Evolutionary conservation across 1,284 basidiomycete species (phyloP).

Genomic region (Clitocybe nebularis): DNA sequence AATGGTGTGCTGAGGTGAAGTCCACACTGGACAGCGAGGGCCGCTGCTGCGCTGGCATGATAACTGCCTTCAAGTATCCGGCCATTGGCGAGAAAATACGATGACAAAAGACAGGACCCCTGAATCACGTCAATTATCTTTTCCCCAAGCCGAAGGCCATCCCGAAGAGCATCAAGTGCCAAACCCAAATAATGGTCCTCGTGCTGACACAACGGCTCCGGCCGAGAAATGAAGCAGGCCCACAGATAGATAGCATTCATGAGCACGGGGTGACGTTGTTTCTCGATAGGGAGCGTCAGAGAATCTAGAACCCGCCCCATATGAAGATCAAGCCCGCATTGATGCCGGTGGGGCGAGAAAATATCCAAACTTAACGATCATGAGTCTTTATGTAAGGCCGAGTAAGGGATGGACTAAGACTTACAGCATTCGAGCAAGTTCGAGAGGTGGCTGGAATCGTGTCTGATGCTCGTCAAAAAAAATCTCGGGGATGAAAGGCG

Average conservation of each 20-base stretch:
- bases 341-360: constrained; percentile 70
- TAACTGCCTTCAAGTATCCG: constrained; percentile 70
- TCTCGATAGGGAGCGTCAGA: constrained; percentile 42
- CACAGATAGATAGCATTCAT: constrained; percentile 78
- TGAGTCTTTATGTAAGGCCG: constrained; percentile 14
- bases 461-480: constrained; percentile 48
- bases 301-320: constrained; percentile 60
- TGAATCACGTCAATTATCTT: constrained; percentile 67
- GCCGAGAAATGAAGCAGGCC: constrained; percentile 73
- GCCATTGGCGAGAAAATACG: constrained; percentile 72
- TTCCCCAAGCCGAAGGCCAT: constrained; percentile 51
- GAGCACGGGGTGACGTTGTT: constrained; percentile 67
- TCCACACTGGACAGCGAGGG: constrained; percentile 62
- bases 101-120: constrained; percentile 65
- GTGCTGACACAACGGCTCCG: constrained; percentile 60
- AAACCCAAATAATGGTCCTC: constrained; percentile 64
- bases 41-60: constrained; percentile 64
- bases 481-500: constrained; percentile 41
- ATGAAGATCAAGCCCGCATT: constrained; percentile 66
- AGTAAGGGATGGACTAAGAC: constrained; percentile 27
- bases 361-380: constrained; percentile 54
- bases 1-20: constrained; percentile 50
- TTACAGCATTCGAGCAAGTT: constrained; percentile 65
- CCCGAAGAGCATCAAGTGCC: constrained; percentile 54
- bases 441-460: constrained; percentile 52